Base-by-base conservation (phyloP, 140 eudicot genomes). In the Cichorium intybus region DNA sequence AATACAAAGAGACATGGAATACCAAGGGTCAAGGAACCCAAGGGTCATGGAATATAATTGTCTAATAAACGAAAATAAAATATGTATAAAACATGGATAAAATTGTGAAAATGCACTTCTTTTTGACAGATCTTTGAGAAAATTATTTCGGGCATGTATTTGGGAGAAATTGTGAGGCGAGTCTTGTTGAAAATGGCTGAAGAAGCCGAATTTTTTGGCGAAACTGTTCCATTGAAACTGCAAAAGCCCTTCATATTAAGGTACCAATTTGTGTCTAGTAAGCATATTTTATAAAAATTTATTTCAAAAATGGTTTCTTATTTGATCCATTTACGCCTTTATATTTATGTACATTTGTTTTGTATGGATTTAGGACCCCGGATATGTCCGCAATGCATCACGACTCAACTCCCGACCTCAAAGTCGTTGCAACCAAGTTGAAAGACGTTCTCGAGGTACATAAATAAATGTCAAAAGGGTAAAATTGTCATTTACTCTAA, bases 371-470 rank as follows among this genome's bases (percentile, higher is more conserved):
- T 81, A 92, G 96, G 86, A 85, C 99, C 15, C 99, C 97, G 0
- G 79, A 77, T 39, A 93, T 93, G 88, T 93, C 99, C 7, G 93
- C 94, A 15, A 93, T 93, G 90, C 99, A 88, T 74, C 95, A 93
- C 18, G 97, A 92, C 80, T 71, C 87, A 12, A 83, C 93, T 22
- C 60, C 95, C 14, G 94, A 93, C 78, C 95, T 93, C 70, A 86
- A 77, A 52, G 90, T 83, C 34, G 97, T 93, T 22, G 93, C 84
- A 24, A 65, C 70, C 80, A 93, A 85, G 73, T 76, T 93, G 75
- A 79, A 83, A 76, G 96, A 93, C 61, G 61, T 93, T 16, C 75
- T 88, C 20, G 98, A 82, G 93, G 98, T 88, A 80, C 55, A 11
- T 62, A 28, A 15, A 4, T 43, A 3, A 43, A 14, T 14, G 5